These are phyloP conservation scores for Musa itinerans DNA, from an alignment of 176 grass and related monocot species.

Conservation along the genomic window DNA sequence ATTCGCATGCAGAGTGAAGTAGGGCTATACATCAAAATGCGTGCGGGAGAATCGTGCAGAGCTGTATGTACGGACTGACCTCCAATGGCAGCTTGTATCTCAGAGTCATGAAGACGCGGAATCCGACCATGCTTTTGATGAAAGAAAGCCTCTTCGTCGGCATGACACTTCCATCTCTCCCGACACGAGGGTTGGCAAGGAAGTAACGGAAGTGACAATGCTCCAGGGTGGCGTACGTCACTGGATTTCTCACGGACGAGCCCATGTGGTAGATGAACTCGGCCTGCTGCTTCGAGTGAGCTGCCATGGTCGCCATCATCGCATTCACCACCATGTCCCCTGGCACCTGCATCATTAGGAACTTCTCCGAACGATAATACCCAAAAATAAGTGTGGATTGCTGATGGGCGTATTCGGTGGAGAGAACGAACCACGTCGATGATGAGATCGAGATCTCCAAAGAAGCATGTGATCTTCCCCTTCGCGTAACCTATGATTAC, in stretches of 20 bases:
- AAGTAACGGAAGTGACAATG: constrained; percentile 22
- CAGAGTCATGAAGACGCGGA: constrained; percentile 56
- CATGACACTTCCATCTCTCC: constrained; percentile 46
- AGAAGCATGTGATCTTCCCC: neutral
- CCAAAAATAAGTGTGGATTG: too few relatives aligned
- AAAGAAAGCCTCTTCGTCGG: constrained; percentile 39
- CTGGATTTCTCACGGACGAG: neutral
- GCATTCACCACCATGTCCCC: constrained; percentile 89
- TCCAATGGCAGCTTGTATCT: constrained; percentile 45
- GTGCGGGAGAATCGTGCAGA: too few relatives aligned
- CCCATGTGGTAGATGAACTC: constrained; percentile 3
- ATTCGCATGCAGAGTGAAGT: too few relatives aligned
- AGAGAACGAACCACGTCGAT: neutral
- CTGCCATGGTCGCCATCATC: constrained; percentile 50
- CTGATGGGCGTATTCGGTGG: neutral
- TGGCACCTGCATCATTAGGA: constrained; percentile 40
- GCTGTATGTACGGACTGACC: neutral
- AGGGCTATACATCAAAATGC: too few relatives aligned
- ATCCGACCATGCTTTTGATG: constrained; percentile 39
- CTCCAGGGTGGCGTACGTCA: neutral
- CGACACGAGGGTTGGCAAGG: constrained; percentile 52
- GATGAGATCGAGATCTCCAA: neutral
- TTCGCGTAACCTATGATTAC: neutral
- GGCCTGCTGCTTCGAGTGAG: constrained; percentile 27
- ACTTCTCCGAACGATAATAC: too few relatives aligned